phyloP scores from a whole-genome alignment of 2,329 filamentous ascomycete genomes.

The Neobulgaria alba region DNA sequence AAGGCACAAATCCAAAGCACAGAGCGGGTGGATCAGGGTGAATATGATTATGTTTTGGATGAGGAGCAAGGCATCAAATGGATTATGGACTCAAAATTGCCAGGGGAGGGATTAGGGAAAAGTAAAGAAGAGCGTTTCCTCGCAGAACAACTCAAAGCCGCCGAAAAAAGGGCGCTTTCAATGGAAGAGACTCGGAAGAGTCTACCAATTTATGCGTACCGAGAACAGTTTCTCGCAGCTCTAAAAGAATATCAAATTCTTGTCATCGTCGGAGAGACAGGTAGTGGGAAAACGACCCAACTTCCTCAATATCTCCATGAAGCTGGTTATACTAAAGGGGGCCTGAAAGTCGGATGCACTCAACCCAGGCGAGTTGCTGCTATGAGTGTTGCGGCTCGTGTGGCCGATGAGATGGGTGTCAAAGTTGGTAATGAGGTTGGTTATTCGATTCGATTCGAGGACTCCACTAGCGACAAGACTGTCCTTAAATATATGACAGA shows the following conservation, averaged over 20 bases:
- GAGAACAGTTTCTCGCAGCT: constrained; percentile 78
- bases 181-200: constrained; percentile 90
- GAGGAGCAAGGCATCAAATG: constrained; percentile 82
- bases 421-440: constrained; percentile 89
- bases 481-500: constrained; percentile 95
- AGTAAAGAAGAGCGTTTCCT: constrained; percentile 73
- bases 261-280: constrained; percentile 90
- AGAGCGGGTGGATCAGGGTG: constrained; percentile 67
- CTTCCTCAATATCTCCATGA: constrained; percentile 90
- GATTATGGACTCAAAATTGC: constrained; percentile 63
- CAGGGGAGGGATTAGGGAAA: constrained; percentile 62
- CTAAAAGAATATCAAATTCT: constrained; percentile 79
- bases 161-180: constrained; percentile 76
- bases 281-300: constrained; percentile 92
- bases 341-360: constrained; percentile 82
- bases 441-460: constrained; percentile 91
- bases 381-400: constrained; percentile 94
- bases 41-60: constrained; percentile 92
- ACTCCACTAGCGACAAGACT: constrained; percentile 84
- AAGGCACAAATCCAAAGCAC: constrained; percentile 73
- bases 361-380: constrained; percentile 92
- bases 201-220: constrained; percentile 81
- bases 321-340: constrained; percentile 77
- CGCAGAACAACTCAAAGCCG: constrained; percentile 74
- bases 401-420: constrained; percentile 86